Base-by-base conservation (phyloP, 495 filamentous ascomycete species). In the Cenococcum geophilum region DNA sequence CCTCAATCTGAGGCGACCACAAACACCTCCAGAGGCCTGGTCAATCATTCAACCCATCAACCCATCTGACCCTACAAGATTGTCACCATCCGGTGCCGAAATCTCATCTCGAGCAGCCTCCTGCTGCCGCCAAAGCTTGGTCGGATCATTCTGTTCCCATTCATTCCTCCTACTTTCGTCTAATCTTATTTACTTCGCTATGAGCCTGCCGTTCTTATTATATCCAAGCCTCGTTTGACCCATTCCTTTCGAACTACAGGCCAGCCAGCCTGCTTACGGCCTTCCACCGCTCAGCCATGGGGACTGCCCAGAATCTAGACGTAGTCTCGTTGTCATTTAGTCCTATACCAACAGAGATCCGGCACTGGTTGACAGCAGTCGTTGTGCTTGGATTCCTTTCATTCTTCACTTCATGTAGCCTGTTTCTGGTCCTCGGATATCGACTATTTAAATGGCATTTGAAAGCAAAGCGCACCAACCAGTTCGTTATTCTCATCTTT, bases 401-500 rank as follows among this genome's bases (percentile, higher is more conserved):
- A 4, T 67, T 72, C 51, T 27, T 64, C 12, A 55, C 68, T 0
- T 72, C 72, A 11, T 40, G 62, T 20, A 51, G 58, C 11, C 62
- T 68, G 12, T 42, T 64, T 18, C 10, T 57, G 0, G 23, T 62
- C 21, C 56, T 68, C 27, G 43, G 25, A 21, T 68, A 62, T 56
- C 54, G 62, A 14, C 55, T 68, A 3, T 34, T 68, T 11, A 35
- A 52, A 62, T 68, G 66, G 66, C 61, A 60, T 48, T 68, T 57
- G 63, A 73, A 67, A 59, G 67, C 63, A 22, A 68, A 57, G 64
- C 70, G 52, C 53, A 71, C 54, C 73, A 90, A 89, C 69, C 87
- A 92, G 70, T 89, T 87, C 65, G 78, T 90, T 12, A 68, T 90
- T 43, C 78, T 92, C 14, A 84, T 91, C 53, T 85, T 84, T 69